A percentile compares a stretch with the other conserved stretches of the same genome.
These are phyloP conservation scores for Ciborinia camelliae DNA, from an alignment of 2,329 filamentous ascomycete genomes.

Conservation along the genomic window DNA sequence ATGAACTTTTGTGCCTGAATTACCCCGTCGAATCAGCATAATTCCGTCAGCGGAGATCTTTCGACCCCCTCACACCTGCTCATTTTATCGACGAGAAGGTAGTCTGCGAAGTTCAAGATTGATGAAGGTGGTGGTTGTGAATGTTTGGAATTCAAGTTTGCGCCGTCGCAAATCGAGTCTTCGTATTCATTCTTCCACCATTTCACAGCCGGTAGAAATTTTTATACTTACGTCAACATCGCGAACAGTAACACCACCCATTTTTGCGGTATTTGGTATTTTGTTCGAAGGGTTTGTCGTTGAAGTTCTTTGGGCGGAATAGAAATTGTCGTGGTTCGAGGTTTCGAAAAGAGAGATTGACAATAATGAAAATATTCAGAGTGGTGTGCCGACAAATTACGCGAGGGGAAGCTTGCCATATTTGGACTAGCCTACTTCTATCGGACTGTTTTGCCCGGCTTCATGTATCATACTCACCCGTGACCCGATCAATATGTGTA, in stretches of 20 bases:
- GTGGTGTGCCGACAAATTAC: slow-evolving; percentile 14
- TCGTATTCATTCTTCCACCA: slow-evolving; percentile 17
- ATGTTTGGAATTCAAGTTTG: not conserved
- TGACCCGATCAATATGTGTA: no score
- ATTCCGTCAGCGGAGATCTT: slow-evolving; percentile 72
- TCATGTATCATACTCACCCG: no score
- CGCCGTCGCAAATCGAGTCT: slow-evolving; percentile 25
- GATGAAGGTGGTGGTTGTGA: slow-evolving; percentile 12
- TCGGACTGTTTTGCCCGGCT: not conserved
- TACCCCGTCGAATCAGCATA: slow-evolving; percentile 56
- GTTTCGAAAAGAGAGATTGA: slow-evolving; percentile 1
- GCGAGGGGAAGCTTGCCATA: not conserved
- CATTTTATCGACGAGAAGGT: slow-evolving; percentile 37
- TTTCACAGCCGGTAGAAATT: slow-evolving; percentile 28
- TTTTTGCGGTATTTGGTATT: slow-evolving; percentile 56
- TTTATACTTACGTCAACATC: slow-evolving; percentile 73
- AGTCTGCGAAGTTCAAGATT: slow-evolving; percentile 26
- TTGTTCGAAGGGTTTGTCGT: slow-evolving; percentile 28
- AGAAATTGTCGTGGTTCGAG: slow-evolving; percentile 18
- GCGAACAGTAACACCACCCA: slow-evolving; percentile 80
- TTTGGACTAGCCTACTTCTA: not conserved
- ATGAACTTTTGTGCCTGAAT: slow-evolving; percentile 84
- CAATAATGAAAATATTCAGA: slow-evolving; percentile 3
- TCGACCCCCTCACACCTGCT: slow-evolving; percentile 71
- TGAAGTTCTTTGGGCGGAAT: slow-evolving; percentile 20